Conservation (phyloP, 1,284 basidiomycete species). For the Mycena sp. region DNA sequence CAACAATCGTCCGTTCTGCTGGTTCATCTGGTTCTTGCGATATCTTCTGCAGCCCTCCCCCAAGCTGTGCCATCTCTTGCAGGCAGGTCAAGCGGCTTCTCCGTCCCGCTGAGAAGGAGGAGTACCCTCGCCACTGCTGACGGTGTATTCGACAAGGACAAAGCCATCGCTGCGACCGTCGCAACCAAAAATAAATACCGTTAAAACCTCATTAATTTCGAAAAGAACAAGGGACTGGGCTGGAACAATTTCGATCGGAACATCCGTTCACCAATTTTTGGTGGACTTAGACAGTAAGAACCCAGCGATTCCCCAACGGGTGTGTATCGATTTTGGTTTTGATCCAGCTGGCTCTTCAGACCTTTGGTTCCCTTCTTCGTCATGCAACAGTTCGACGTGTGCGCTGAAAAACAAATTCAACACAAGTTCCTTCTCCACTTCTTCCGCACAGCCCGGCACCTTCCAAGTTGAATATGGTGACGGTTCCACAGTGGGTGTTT, state of each 20-base stretch:
- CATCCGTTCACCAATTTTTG: slow-evolving; percentile 35
- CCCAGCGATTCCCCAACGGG: slow-evolving; percentile 3
- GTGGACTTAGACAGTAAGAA: slow-evolving; percentile 49
- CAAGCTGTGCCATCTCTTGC: background rate
- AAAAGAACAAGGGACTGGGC: slow-evolving; percentile 39
- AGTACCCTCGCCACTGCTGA: slow-evolving; percentile 21
- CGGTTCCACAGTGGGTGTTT: slow-evolving; percentile 16
- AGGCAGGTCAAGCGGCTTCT: background rate
- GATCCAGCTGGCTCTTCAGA: slow-evolving; percentile 11
- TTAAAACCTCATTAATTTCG: slow-evolving; percentile 35
- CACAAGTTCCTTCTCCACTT: slow-evolving; percentile 9
- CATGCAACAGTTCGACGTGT: slow-evolving; percentile 17
- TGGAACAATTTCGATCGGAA: slow-evolving; percentile 41
- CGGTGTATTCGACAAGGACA: slow-evolving; percentile 35
- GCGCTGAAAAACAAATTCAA: slow-evolving; percentile 19
- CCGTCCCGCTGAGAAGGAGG: slow-evolving; percentile 9
- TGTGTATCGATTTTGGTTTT: background rate
- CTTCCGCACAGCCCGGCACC: background rate
- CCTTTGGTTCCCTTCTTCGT: slow-evolving; percentile 26
- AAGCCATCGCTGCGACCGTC: slow-evolving; percentile 29
- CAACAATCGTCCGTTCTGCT: background rate
- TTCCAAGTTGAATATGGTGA: slow-evolving; percentile 27
- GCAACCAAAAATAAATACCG: slow-evolving; percentile 35
- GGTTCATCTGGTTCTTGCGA: background rate
- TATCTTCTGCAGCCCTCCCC: background rate